phyloP scores from a whole-genome alignment of 805 yeast genomes.

The Candida coleopterorum region DNA sequence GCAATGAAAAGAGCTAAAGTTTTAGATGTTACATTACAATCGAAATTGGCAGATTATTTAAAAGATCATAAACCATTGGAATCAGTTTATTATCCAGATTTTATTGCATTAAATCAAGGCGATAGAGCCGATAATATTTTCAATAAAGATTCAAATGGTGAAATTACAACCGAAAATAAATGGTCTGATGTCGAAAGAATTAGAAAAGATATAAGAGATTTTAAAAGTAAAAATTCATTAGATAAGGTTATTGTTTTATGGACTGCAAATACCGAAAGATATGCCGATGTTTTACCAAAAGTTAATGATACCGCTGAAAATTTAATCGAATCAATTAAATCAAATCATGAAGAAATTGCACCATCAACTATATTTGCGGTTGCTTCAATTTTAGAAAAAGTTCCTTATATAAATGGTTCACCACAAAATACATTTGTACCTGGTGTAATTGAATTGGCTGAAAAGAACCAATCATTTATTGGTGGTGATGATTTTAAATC shows the following conservation, averaged over 20 bases:
- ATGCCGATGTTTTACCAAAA: slow-evolving; percentile 69
- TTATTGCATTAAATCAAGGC: slow-evolving; percentile 91
- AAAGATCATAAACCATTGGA: slow-evolving; percentile 64
- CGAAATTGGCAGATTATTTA: slow-evolving; percentile 63
- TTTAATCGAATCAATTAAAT: slow-evolving; percentile 66
- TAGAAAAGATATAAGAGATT: slow-evolving; percentile 76
- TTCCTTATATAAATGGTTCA: slow-evolving; percentile 92
- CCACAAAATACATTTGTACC: slow-evolving; percentile 98
- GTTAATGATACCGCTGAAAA: slow-evolving; percentile 88
- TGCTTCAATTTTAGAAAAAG: slow-evolving; percentile 83
- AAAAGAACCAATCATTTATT: slow-evolving; percentile 65
- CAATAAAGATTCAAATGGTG: slow-evolving; percentile 49
- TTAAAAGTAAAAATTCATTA: slow-evolving; percentile 65
- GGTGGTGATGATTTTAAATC: slow-evolving; percentile 98
- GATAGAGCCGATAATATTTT: slow-evolving; percentile 86
- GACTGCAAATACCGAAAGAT: slow-evolving; percentile 98
- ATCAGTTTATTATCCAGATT: slow-evolving; percentile 91
- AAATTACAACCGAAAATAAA: slow-evolving; percentile 54
- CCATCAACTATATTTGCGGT: slow-evolving; percentile 95
- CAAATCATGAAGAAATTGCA: slow-evolving; percentile 76
- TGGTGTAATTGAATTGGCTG: slow-evolving; percentile 88
- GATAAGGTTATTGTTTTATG: slow-evolving; percentile 89
- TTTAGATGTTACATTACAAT: slow-evolving; percentile 78
- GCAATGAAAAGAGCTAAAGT: slow-evolving; percentile 87
- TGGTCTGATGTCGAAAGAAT: slow-evolving; percentile 88